Percentiles rank a stretch among this genome's conserved stretches.
These are phyloP conservation scores for Yarrowia deformans DNA, from an alignment of 805 yeast genomes.

Conservation along the genomic window DNA sequence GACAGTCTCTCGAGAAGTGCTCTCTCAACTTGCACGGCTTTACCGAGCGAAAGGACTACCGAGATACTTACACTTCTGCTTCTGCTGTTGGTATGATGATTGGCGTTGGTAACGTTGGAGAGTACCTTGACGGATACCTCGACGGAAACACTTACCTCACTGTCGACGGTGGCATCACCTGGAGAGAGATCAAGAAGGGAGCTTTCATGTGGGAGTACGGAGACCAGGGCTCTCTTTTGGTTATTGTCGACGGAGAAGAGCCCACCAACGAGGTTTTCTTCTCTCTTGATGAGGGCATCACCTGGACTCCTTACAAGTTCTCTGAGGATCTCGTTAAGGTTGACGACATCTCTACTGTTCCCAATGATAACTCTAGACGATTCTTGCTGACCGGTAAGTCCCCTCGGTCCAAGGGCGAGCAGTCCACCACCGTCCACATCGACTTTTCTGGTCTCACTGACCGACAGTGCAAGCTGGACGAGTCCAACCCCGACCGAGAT, in stretches of 20 bases:
- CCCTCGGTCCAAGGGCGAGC: slow-evolving; percentile 55
- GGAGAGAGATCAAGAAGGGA: slow-evolving; percentile 81
- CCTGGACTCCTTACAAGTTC: slow-evolving; percentile 76
- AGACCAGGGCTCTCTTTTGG: slow-evolving; percentile 88
- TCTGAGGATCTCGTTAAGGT: slow-evolving; percentile 62
- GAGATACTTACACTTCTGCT: slow-evolving; percentile 87
- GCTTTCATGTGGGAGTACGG: slow-evolving; percentile 94
- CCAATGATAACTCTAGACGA: slow-evolving; percentile 85
- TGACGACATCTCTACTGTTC: slow-evolving; percentile 76
- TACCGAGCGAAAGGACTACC: slow-evolving; percentile 81
- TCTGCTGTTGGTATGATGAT: slow-evolving; percentile 89
- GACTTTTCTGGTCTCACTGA: slow-evolving; percentile 63
- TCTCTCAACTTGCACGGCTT: slow-evolving; percentile 87
- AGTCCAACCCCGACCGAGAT: slow-evolving; percentile 54
- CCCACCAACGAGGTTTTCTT: slow-evolving; percentile 66
- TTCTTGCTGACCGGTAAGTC: slow-evolving; percentile 69
- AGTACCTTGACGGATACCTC: slow-evolving; percentile 55
- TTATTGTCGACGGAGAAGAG: slow-evolving; percentile 67
- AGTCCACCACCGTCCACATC: slow-evolving; percentile 59
- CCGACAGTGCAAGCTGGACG: slow-evolving; percentile 64
- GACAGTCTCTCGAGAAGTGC: slow-evolving; percentile 62
- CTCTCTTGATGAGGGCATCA: slow-evolving; percentile 79
- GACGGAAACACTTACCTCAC: slow-evolving; percentile 77
- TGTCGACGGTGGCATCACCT: slow-evolving; percentile 88
- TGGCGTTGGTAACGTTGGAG: slow-evolving; percentile 95